Conservation (phyloP, 129 eudicot species). For the Chrysanthemum makinoi region DNA sequence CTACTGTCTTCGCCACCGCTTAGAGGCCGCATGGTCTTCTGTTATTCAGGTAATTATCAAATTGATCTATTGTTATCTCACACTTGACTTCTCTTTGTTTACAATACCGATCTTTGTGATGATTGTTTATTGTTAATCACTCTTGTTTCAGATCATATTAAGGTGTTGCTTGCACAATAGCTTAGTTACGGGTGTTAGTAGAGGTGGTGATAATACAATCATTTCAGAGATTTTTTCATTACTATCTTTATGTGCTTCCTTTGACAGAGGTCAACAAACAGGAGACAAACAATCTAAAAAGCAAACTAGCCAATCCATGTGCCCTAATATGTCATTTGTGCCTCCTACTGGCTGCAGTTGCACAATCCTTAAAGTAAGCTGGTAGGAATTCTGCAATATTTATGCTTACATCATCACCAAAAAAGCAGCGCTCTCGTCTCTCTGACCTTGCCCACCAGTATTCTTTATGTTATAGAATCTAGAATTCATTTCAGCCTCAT, state of each 20-base stretch:
- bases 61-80: not conserved
- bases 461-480: not conserved
- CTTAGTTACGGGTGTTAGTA: constrained; percentile 73
- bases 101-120: not conserved
- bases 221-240: constrained; percentile 75
- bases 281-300: constrained; percentile 41
- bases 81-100: not conserved
- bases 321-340: constrained; percentile 60
- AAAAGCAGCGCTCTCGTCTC: constrained; percentile 75
- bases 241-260: constrained; percentile 54
- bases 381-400: constrained; percentile 78
- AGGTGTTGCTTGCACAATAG: constrained; percentile 78
- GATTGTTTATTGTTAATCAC: not conserved
- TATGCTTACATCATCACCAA: constrained; percentile 70
- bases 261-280: constrained; percentile 46
- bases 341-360: constrained; percentile 64
- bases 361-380: constrained; percentile 63
- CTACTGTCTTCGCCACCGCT: constrained; percentile 74
- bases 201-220: constrained; percentile 87
- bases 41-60: constrained; percentile 55
- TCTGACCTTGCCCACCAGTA: constrained; percentile 71
- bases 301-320: constrained; percentile 34
- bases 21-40: constrained; percentile 57
- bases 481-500: constrained; percentile 61
- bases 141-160: constrained; percentile 61